Conservation (phyloP, 805 yeast genomes). For the Wickerhamomyces bovis region DNA sequence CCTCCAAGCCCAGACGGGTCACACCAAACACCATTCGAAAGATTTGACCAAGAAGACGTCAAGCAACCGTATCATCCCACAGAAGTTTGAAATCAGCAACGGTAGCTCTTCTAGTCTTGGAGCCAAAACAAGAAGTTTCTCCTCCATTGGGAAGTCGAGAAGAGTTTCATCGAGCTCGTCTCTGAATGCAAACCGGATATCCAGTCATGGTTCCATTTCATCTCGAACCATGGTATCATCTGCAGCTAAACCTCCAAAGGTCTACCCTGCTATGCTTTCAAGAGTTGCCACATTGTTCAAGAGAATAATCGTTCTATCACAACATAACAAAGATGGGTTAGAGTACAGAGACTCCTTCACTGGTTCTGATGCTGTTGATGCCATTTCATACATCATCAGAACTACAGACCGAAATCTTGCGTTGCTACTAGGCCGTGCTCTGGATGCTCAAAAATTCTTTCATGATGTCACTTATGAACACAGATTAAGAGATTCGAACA, state of each 20-base stretch:
- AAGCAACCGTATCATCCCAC: slow-evolving; percentile 41
- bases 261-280: slow-evolving; percentile 87
- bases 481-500: slow-evolving; percentile 77
- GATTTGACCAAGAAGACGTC: slow-evolving; percentile 30
- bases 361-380: slow-evolving; percentile 90
- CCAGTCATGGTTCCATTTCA: slow-evolving; percentile 19
- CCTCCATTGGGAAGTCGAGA: slow-evolving; percentile 28
- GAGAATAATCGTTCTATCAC: slow-evolving; percentile 62
- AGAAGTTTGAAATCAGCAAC: slow-evolving; percentile 33
- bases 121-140: slow-evolving; percentile 40
- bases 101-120: slow-evolving; percentile 28
- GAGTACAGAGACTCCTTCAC: slow-evolving; percentile 91
- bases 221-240: slow-evolving; percentile 43
- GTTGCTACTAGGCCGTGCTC: slow-evolving; percentile 76
- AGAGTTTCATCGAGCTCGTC: slow-evolving; percentile 22
- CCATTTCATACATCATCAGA: slow-evolving; percentile 76
- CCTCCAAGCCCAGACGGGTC: slow-evolving; percentile 10
- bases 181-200: slow-evolving; percentile 18
- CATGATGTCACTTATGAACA: slow-evolving; percentile 96
- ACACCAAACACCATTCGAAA: slow-evolving; percentile 27
- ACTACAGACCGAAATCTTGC: slow-evolving; percentile 92
- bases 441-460: slow-evolving; percentile 91
- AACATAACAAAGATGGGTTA: slow-evolving; percentile 83
- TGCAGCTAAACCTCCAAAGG: slow-evolving; percentile 47
- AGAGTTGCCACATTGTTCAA: slow-evolving; percentile 76